Base-by-base conservation (phyloP, 2,329 filamentous ascomycete species). In the Paramyrothecium sp. region DNA sequence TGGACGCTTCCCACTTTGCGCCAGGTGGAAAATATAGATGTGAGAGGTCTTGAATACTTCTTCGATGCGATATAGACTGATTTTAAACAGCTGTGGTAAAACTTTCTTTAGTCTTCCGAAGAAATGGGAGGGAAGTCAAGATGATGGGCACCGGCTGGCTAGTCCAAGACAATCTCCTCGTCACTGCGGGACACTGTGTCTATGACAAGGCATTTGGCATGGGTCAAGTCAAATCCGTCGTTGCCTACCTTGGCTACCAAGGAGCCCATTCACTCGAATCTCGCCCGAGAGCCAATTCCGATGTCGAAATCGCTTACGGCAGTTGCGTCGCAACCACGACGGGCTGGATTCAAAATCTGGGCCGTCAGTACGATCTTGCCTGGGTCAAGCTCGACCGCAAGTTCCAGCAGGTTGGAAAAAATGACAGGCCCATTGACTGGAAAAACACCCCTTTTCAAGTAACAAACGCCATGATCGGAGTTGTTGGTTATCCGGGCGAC, bases 111-210 rank as follows among this genome's bases (percentile, higher is more conserved):
- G 16, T 17, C 10, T 48, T n/a, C 44, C 8, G 20, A 19, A 21
- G 19, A 17, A 17, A 48, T 10, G 44, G 44, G 16, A n/a, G 8
- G 8, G 44, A 48, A 11, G 44, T n/a, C 10, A 48, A 48, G 10
- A 60, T 62, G 51, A 66, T 67, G 55, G 65, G 65, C 12, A 60
- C 56, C 3, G 63, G 65, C 3, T 67, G 59, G 62, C 63, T 66
- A 7, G 61, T 66, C 26, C 57, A 56, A 10, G 57, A 57, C 3
- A 61, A 67, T 7, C 20, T 64, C 1, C 46, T 67, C 19, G 62
- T 66, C 26, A 65, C 64, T 1, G 65, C 60, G 3, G 65, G 63
- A 3, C 62, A 67, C 21, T 54, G 64, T n/a, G 59, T 62, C 22
- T 69, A 61, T 22, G 62, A 70, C 26, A 63, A 57, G 17, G 67